A percentile compares a stretch with the other conserved stretches of the same genome.
Conservation (phyloP, 257 asterid species). For the Linaria vulgaris region DNA sequence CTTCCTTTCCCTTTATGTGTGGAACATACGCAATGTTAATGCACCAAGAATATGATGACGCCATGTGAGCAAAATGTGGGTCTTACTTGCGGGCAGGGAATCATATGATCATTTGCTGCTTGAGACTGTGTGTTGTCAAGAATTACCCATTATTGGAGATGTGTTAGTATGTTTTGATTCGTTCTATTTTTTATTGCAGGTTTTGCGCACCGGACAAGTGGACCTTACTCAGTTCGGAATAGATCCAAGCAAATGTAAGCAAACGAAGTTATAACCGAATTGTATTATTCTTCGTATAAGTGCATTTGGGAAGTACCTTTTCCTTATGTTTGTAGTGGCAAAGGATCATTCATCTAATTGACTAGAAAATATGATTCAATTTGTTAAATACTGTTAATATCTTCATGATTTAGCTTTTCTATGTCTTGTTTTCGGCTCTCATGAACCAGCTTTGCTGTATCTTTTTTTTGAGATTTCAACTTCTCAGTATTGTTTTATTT, state of each 20-base stretch:
- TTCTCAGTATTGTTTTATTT: neutral
- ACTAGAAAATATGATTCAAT: neutral
- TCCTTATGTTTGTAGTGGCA: slow-evolving; percentile 1
- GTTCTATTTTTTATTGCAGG: slow-evolving; percentile 40
- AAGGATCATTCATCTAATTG: slow-evolving; percentile 10
- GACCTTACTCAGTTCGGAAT: slow-evolving; percentile 91
- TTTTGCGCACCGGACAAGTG: slow-evolving; percentile 88
- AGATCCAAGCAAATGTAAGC: slow-evolving; percentile 84
- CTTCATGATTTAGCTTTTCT: slow-evolving; percentile 4
- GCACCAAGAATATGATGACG: neutral
- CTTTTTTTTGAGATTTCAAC: neutral
- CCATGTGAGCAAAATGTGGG: neutral
- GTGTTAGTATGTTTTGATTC: slow-evolving; percentile 12
- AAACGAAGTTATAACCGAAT: neutral
- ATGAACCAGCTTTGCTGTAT: neutral
- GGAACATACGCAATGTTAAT: neutral
- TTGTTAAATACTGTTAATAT: neutral
- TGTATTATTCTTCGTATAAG: neutral
- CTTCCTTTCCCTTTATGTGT: slow-evolving; percentile 4
- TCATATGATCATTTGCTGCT: neutral
- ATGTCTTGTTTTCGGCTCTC: neutral
- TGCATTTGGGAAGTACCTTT: slow-evolving; percentile 6
- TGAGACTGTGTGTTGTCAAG: neutral
- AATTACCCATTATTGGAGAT: neutral
- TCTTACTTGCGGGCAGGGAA: neutral